phyloP scores from a whole-genome alignment of 495 filamentous ascomycete species.

The Astrothelium subdiscretum region DNA sequence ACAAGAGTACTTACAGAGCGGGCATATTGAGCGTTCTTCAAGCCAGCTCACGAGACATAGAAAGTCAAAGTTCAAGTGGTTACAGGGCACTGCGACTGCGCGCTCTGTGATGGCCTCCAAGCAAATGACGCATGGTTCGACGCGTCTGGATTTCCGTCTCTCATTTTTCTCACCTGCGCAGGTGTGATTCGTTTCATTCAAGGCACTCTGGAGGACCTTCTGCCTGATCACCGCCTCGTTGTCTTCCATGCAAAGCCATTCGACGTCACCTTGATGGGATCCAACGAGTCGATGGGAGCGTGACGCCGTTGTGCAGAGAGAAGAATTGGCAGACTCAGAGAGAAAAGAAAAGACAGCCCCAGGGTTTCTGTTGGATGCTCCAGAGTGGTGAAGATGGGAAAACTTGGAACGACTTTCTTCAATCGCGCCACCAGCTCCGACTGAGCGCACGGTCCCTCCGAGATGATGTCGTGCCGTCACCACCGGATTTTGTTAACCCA shows the following conservation, averaged over 20 bases:
- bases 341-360: no score
- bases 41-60: constrained; percentile 76
- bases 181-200: neutral
- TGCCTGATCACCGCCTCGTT: neutral
- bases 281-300: neutral
- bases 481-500: neutral
- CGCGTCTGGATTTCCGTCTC: neutral
- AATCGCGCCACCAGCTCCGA: no score
- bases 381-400: neutral
- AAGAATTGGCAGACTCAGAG: neutral
- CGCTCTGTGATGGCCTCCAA: constrained; percentile 62
- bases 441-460: neutral
- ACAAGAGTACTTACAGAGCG: constrained; percentile 40
- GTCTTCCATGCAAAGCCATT: constrained; percentile 1
- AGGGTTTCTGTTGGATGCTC: neutral
- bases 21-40: constrained; percentile 59
- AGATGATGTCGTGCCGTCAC: neutral
- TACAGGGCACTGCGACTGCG: constrained; percentile 61
- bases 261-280: neutral
- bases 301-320: neutral
- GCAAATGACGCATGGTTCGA: constrained; percentile 53
- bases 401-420: no score
- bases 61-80: constrained; percentile 73
- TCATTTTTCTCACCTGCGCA: neutral
- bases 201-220: neutral